A percentile compares a stretch with the other conserved stretches of the same genome.
These are phyloP conservation scores for Mimosa bimucronata DNA, from an alignment of 306 rosid species.

Conservation along the genomic window DNA sequence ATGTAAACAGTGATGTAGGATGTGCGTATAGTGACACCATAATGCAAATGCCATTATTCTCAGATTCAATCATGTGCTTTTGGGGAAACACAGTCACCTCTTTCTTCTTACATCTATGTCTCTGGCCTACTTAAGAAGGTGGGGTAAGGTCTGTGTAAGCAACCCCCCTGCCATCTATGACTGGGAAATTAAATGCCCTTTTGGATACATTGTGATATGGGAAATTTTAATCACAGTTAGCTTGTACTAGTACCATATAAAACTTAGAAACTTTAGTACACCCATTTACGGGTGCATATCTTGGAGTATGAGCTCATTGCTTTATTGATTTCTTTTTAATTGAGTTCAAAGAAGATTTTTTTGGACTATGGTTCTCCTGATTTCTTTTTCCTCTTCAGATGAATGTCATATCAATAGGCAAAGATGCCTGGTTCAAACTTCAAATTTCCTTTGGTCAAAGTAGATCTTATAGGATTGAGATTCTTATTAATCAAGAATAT, in stretches of 20 bases:
- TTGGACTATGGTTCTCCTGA: background rate
- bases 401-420: background rate
- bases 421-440: background rate
- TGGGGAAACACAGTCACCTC: slow-evolving; percentile 26
- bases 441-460: slow-evolving; percentile 8
- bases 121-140: background rate
- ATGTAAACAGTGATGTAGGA: slow-evolving; percentile 22
- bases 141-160: background rate
- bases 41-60: slow-evolving; percentile 19
- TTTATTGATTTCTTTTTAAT: background rate
- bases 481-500: slow-evolving; percentile 1
- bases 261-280: slow-evolving; percentile 13
- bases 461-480: background rate
- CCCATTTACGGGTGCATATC: slow-evolving; percentile 11
- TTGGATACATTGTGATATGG: background rate
- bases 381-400: background rate
- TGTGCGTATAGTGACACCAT: slow-evolving; percentile 6
- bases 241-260: background rate
- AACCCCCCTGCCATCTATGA: slow-evolving; percentile 3
- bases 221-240: slow-evolving; percentile 20
- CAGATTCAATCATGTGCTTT: slow-evolving; percentile 8
- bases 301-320: slow-evolving; percentile 30
- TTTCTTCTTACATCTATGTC: background rate
- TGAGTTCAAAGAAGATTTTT: background rate
- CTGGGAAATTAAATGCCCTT: slow-evolving; percentile 9